Percentiles rank a stretch among this genome's conserved stretches.
Conservation (phyloP, 2,329 filamentous ascomycete genomes). For the Microdochium paspali region DNA sequence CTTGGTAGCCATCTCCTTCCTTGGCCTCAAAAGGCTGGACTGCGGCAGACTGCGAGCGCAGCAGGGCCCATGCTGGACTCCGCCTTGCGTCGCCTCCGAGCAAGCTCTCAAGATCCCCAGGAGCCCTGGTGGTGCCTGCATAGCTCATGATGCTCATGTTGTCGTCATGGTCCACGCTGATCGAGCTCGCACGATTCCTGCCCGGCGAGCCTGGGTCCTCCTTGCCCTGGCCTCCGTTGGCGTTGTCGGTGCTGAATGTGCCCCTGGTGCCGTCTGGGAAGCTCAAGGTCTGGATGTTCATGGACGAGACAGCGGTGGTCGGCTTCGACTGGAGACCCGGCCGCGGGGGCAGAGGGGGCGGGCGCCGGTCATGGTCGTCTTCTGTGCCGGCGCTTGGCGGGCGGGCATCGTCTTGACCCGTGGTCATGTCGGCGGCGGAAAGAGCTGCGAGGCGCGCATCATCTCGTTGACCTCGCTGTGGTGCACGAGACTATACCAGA, state of each 20-base stretch:
- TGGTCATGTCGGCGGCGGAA: conserved; percentile 9
- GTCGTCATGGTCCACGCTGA: conserved; percentile 44
- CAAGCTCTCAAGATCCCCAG: conserved; percentile 72
- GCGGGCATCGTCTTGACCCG: conserved; percentile 21
- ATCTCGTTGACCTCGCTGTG: not conserved
- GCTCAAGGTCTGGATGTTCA: conserved; percentile 70
- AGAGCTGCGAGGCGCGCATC: not conserved
- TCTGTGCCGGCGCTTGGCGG: conserved; percentile 10
- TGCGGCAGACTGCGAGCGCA: conserved; percentile 52
- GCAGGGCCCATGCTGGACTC: conserved; percentile 59
- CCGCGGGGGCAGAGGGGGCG: conserved; percentile 42
- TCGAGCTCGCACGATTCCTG: conserved; percentile 5
- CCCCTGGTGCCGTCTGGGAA: conserved; percentile 62
- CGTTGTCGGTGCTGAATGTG: conserved; percentile 40
- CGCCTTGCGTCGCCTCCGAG: conserved; percentile 61
- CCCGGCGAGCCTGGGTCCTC: conserved; percentile 8
- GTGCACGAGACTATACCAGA: no score
- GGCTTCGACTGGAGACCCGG: conserved; percentile 48
- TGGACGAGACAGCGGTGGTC: conserved; percentile 75
- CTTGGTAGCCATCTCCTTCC: conserved; percentile 28
- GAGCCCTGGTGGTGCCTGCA: conserved; percentile 51
- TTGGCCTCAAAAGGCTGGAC: conserved; percentile 51
- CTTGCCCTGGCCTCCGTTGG: conserved; percentile 23
- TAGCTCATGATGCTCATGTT: conserved; percentile 58
- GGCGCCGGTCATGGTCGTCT: conserved; percentile 30